Evolutionary conservation across 192 early-diverging fungal genomes (phyloP), one percentile per base, ranked within the genome.

Genomic region (Backusella mclennaniae): DNA sequence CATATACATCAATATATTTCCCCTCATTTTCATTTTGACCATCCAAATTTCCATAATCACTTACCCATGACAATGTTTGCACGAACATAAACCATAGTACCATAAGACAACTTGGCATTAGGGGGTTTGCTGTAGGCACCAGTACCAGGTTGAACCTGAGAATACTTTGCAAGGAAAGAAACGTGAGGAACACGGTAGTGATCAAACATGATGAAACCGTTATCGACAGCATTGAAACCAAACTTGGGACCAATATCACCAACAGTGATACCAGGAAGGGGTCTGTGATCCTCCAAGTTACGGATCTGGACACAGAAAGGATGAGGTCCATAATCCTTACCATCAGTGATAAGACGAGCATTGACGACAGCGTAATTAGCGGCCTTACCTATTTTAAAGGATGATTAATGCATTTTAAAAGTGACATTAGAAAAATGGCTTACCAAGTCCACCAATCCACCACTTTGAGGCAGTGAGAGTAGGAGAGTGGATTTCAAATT

Each of bases 241-340:
- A 94, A 92, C 88, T 96, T 96, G 66, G 93, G 92, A 6, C 95
- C 95, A 79, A 96, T 89, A 73, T 96, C 94, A 59, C 93, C 93
- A 21, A 95, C 90, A 36, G 89, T 93, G 68, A 96, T 89, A 69
- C 95, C 94, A 4, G 84, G 79, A 66, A 96, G 79, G 63, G 92
- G 89, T 74, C 80, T 84, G 82, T 96, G 95, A 70, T 90, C 87
- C 72, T 89, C 84, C 35, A 90, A 83, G 19, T 89, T 91, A 71
- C 95, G 93, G 35, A 96, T 90, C 12, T 90, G 95, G 49, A 95
- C 93, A 29, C 91, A 83, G 73, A 96, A 92, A 5, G 94, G 91
- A 75, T 93, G 92, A 8, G 93, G 91, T n/a, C 95, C 95, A 73
- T 85, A 84, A 70, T 89, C 88, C 80, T 94, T 93, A 76, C 93